A percentile compares a stretch with the other conserved stretches of the same genome.
phyloP scores from a whole-genome alignment of 2,329 filamentous ascomycete species.

The Diplocarpon rosae region DNA sequence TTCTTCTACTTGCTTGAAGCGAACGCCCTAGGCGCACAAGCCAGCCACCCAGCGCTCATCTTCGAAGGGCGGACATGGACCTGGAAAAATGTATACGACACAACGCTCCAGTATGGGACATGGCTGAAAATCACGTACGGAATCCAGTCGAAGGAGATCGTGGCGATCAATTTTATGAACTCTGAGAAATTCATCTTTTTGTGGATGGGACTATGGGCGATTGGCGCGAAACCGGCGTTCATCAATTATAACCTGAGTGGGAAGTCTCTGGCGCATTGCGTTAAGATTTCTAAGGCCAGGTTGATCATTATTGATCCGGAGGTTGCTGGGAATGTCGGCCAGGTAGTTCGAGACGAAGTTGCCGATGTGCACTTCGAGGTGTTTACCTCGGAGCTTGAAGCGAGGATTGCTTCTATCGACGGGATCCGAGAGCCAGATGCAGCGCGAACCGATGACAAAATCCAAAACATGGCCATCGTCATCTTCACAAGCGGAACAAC shows the following conservation, averaged over 20 bases:
- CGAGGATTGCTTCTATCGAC: conserved; percentile 39
- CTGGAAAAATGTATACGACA: conserved; percentile 65
- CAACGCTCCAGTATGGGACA: conserved; percentile 57
- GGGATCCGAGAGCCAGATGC: conserved; percentile 48
- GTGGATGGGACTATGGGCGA: conserved; percentile 66
- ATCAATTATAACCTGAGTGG: conserved; percentile 79
- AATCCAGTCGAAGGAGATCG: conserved; percentile 61
- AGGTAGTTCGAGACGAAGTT: conserved; percentile 43
- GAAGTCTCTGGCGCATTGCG: conserved; percentile 61
- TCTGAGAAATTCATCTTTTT: conserved; percentile 68
- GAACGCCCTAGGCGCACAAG: conserved; percentile 42
- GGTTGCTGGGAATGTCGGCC: conserved; percentile 43
- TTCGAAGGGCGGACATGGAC: conserved; percentile 61
- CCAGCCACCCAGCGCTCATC: conserved; percentile 49
- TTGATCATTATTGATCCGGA: conserved; percentile 59
- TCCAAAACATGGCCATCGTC: conserved; percentile 52
- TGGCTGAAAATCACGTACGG: conserved; percentile 58
- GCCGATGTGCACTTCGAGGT: conserved; percentile 46
- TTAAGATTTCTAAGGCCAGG: conserved; percentile 54
- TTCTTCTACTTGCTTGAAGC: conserved; percentile 67
- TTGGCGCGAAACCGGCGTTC: conserved; percentile 74
- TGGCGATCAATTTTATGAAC: conserved; percentile 75
- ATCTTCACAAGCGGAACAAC: conserved; percentile 85
- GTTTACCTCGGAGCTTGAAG: conserved; percentile 47
- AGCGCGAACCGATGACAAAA: conserved; percentile 38